Evolutionary conservation across 1,139 yeast genomes (phyloP).

Genomic region (Petasospora fabianii): DNA sequence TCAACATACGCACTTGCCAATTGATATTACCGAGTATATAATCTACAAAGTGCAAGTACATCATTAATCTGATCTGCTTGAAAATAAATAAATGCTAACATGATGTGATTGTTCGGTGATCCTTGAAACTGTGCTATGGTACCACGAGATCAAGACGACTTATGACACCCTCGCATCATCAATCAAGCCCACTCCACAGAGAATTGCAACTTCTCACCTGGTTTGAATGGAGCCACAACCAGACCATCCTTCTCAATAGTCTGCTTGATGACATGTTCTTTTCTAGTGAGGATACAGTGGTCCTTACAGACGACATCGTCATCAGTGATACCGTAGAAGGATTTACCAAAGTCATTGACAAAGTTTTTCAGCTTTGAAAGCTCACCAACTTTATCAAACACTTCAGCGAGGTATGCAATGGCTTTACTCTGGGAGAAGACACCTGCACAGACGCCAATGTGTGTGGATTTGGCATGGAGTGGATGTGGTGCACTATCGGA

Average conservation of each 20-base stretch:
- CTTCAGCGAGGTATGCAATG: slow-evolving; percentile 78
- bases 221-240: slow-evolving; percentile 83
- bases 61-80: too few species aligned
- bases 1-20: too few species aligned
- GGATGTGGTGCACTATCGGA: slow-evolving; percentile 99
- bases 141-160: too few species aligned
- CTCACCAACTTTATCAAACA: slow-evolving; percentile 65
- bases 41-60: too few species aligned
- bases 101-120: too few species aligned
- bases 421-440: slow-evolving; percentile 89
- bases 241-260: slow-evolving; percentile 43
- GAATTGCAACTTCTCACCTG: slow-evolving; percentile 77
- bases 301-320: slow-evolving; percentile 43
- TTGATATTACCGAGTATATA: too few species aligned
- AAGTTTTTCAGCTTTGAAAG: slow-evolving; percentile 67
- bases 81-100: too few species aligned
- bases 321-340: slow-evolving; percentile 58
- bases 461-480: slow-evolving; percentile 67
- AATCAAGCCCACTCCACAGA: slow-evolving; percentile 85
- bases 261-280: slow-evolving; percentile 56
- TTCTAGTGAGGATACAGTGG: slow-evolving; percentile 48
- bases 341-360: slow-evolving; percentile 69
- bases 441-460: slow-evolving; percentile 92
- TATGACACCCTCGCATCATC: too few species aligned
- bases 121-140: too few species aligned